These are phyloP conservation scores for Chloris gayana DNA, from an alignment of 176 grass and related monocot species.

Conservation along the genomic window DNA sequence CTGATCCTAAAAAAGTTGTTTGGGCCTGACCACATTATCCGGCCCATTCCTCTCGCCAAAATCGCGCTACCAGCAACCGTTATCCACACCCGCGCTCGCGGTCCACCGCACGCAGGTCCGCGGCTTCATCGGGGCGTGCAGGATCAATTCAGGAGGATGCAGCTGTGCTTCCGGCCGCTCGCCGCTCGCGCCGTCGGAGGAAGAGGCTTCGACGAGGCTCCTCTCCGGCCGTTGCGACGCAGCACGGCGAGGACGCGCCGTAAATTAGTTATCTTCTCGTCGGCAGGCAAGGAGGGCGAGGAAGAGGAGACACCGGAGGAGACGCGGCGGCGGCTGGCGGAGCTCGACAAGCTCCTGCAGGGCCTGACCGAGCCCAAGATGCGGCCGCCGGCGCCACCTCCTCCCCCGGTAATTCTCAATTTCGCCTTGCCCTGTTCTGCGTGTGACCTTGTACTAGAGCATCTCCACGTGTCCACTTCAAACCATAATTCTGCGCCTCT, in stretches of 20 bases:
- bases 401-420: slow-evolving; percentile 36
- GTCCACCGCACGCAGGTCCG: slow-evolving; percentile 9
- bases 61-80: neutral
- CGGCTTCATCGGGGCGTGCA: too few species aligned
- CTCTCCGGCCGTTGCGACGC: neutral
- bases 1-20: too few species aligned
- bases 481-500: neutral
- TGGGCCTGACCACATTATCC: neutral
- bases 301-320: slow-evolving; percentile 36
- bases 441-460: neutral
- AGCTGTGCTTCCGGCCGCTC: slow-evolving; percentile 28
- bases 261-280: slow-evolving; percentile 24
- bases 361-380: slow-evolving; percentile 60
- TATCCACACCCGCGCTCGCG: slow-evolving; percentile 33
- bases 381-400: slow-evolving; percentile 32
- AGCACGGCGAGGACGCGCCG: neutral
- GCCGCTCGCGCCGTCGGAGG: slow-evolving; percentile 31
- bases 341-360: slow-evolving; percentile 78
- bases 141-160: slow-evolving; percentile 14
- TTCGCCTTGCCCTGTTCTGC: neutral
- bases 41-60: neutral
- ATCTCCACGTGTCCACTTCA: neutral
- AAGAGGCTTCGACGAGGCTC: slow-evolving; percentile 2
- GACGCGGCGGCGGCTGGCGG: slow-evolving; percentile 56
- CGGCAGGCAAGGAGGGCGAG: slow-evolving; percentile 21